Base-by-base conservation (phyloP, 1,284 basidiomycete species). In the Cerrena zonata region DNA sequence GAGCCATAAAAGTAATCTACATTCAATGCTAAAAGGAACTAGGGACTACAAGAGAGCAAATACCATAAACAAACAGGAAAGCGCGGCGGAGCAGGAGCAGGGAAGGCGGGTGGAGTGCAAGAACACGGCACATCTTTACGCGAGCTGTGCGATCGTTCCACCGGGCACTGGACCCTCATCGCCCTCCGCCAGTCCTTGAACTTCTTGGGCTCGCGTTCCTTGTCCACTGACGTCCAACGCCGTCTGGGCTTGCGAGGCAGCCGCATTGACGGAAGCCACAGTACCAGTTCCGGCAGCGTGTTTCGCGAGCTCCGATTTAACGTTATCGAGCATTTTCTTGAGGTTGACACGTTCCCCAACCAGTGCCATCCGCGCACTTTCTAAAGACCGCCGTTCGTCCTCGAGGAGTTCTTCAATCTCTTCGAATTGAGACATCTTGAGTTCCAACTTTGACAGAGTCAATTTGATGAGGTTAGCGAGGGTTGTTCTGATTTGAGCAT, bases 381-480 rank as follows among this genome's bases (percentile, higher is more conserved):
- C 91, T 38, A 93, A 66, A 30, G 77, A 71, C 54, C 81, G 77
- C 40, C 89, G 75, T 68, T 97, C 94, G 52, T 90, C 85, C 65
- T 96, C 94, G 40, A 97, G 73, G 19, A 92, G 74, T 47, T 89
- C 85, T 66, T 97, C 94, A 48, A 97, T 75, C 64, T 91, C 84
- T 65, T 95, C 93, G 63, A 96, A 96, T 66, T 94, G 89, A 2
- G 79, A 70, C 78, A 93, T 89, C 76, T 97, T 96, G 55, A 94
- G 74, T 65, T 98, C 94, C 45, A 99, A 82, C 69, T 98, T 98
- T 18, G 84, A 86, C 43, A 97, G 76, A 51, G 95, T 96, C 25
- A 95, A 80, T 62, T 93, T 89, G 69, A 98, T 90, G 51, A 98
- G 79, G 45, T 86, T 81, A 1, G 89, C 83, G 19, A 98, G 83